phyloP scores from a whole-genome alignment of 2,329 filamentous ascomycete species.

The Ilyonectria mors-panacis region DNA sequence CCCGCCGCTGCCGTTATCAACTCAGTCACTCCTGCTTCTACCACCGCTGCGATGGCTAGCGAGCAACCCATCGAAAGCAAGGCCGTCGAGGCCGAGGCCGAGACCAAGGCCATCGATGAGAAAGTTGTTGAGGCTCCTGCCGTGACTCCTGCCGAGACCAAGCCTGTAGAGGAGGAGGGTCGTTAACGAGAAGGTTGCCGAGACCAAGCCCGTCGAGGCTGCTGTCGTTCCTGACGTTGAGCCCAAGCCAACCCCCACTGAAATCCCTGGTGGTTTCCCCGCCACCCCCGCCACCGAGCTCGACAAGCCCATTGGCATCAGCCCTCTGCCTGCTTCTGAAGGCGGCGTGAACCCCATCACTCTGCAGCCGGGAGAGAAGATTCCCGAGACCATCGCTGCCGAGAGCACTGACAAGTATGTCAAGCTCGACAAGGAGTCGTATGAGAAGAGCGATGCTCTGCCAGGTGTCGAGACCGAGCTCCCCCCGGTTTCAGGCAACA shows the following conservation, averaged over 20 bases:
- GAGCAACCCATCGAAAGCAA: conserved; percentile 64
- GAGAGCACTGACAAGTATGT: conserved; percentile 81
- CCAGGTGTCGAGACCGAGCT: conserved; percentile 66
- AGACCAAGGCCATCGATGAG: not conserved
- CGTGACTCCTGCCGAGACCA: conserved; percentile 47
- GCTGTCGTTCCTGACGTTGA: conserved; percentile 24
- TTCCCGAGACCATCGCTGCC: conserved; percentile 78
- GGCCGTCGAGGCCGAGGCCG: conserved; percentile 7
- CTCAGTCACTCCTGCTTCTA: conserved; percentile 78
- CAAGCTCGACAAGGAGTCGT: conserved; percentile 86
- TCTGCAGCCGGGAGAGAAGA: conserved; percentile 83
- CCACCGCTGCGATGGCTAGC: conserved; percentile 77
- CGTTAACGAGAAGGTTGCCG: too few relatives aligned
- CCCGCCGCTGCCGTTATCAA: conserved; percentile 71
- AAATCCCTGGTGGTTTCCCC: conserved; percentile 68
- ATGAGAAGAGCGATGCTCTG: conserved; percentile 82
- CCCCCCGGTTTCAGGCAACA: conserved; percentile 70
- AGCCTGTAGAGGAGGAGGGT: conserved; percentile 13
- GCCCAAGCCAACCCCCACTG: conserved; percentile 51
- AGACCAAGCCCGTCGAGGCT: conserved; percentile 28
- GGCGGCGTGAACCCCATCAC: conserved; percentile 84
- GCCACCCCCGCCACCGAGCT: conserved; percentile 74
- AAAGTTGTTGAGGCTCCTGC: conserved; percentile 32
- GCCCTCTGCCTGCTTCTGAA: conserved; percentile 74
- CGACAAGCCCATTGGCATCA: conserved; percentile 69